Percentiles rank a stretch among this genome's conserved stretches.
These are phyloP conservation scores for Conoideocrella luteorostrata DNA, from an alignment of 2,329 filamentous ascomycete species.

Conservation along the genomic window DNA sequence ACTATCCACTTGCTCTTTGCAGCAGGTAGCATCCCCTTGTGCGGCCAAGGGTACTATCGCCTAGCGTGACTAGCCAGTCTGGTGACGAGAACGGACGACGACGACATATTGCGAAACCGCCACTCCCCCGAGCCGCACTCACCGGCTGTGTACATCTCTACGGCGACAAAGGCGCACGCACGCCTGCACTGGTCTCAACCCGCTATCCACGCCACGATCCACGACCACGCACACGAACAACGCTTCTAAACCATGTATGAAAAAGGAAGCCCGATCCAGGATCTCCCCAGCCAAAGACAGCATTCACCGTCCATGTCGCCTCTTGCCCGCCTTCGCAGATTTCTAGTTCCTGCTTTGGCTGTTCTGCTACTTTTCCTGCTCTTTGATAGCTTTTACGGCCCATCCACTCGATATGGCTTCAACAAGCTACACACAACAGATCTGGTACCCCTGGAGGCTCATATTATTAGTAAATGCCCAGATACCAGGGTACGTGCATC, in stretches of 20 bases:
- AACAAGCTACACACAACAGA: background rate
- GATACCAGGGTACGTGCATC: conserved; percentile 58
- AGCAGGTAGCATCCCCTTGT: no score
- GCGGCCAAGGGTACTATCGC: no score
- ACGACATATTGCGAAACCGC: no score
- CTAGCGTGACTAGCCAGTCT: no score
- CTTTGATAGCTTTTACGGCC: no score
- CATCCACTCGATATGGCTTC: background rate
- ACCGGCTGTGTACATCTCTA: no score
- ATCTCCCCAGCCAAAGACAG: background rate
- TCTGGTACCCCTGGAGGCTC: conserved; percentile 76
- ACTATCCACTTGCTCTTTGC: no score
- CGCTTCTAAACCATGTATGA: conserved; percentile 6
- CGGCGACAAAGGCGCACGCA: no score
- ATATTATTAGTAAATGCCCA: conserved; percentile 97
- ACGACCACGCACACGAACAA: background rate
- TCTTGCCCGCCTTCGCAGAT: conserved; percentile 4
- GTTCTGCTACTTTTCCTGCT: conserved; percentile 3
- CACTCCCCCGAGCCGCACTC: no score
- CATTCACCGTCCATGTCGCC: conserved; percentile 3
- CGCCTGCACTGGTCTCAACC: no score
- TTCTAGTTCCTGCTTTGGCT: conserved; percentile 5
- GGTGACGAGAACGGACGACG: no score
- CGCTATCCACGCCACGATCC: no score
- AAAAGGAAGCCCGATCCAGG: conserved; percentile 1